These are phyloP conservation scores for Diaporthe destruens DNA, from an alignment of 2,329 filamentous ascomycete genomes.

Conservation along the genomic window DNA sequence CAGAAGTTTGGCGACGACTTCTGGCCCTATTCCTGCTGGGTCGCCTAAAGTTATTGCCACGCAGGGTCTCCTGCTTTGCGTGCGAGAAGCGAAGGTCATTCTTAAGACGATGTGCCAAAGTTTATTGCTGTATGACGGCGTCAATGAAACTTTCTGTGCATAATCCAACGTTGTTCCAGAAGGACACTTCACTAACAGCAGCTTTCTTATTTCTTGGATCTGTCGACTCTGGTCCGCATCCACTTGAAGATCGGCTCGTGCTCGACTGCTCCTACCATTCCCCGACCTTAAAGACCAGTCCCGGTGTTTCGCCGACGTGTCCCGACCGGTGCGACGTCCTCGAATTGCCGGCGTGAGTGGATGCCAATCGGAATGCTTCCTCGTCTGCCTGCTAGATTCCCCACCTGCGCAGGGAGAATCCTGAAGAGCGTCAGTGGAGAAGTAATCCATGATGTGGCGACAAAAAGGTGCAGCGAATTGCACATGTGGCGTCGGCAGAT, in stretches of 20 bases:
- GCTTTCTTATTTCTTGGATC: slow-evolving; percentile 2
- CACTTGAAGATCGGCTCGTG: slow-evolving; percentile 20
- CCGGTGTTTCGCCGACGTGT: background rate
- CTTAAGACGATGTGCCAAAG: background rate
- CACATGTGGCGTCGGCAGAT: slow-evolving; percentile 17
- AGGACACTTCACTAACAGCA: background rate
- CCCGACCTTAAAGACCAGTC: background rate
- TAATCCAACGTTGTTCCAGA: background rate
- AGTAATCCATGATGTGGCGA: background rate
- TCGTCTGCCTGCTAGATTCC: background rate
- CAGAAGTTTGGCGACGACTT: slow-evolving; percentile 50
- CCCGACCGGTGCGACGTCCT: background rate
- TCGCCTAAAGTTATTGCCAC: slow-evolving; percentile 51
- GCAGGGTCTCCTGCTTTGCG: slow-evolving; percentile 43
- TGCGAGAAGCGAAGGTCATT: background rate
- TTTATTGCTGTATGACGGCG: background rate
- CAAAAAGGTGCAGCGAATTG: background rate
- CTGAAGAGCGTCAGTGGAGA: background rate
- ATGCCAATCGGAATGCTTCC: slow-evolving; percentile 16
- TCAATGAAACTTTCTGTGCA: background rate
- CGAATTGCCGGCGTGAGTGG: background rate
- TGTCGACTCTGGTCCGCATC: background rate
- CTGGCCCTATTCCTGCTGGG: slow-evolving; percentile 50
- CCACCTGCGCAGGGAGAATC: background rate
- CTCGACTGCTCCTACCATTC: background rate